Evolutionary conservation across 176 grass and related monocot genomes (phyloP).

Genomic region (Echinochloa phyllopogon): DNA sequence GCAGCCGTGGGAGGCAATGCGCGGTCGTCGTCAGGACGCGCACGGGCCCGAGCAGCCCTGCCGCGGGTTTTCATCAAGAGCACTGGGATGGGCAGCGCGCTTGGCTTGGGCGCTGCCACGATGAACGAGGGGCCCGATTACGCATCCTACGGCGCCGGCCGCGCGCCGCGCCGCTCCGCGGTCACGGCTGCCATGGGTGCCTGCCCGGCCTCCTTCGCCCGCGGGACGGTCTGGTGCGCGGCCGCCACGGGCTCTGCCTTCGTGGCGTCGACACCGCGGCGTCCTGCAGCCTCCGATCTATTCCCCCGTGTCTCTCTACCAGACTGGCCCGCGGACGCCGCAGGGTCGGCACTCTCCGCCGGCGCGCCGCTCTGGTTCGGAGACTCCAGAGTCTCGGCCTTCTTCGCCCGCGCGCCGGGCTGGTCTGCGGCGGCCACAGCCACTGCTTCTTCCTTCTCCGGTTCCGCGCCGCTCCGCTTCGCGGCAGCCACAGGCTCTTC

Average conservation of each 20-base stretch:
- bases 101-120: constrained; percentile 1
- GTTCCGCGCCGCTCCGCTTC: no score
- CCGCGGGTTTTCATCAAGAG: background rate
- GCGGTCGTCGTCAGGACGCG: background rate
- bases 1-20: background rate
- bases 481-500: background rate
- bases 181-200: background rate
- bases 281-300: no score
- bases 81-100: constrained; percentile 10
- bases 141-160: background rate
- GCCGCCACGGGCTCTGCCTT: background rate
- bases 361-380: background rate
- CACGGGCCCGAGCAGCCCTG: background rate
- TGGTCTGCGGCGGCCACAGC: background rate
- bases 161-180: background rate
- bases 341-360: no score
- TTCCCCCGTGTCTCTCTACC: no score
- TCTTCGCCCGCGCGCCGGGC: no score
- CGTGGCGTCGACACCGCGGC: background rate
- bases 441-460: background rate
- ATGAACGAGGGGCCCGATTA: background rate
- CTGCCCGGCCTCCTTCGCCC: background rate
- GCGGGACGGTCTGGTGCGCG: background rate
- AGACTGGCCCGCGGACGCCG: no score
- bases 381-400: background rate